Base-by-base conservation (phyloP, 331 rosid genomes). In the Malus hybrid region DNA sequence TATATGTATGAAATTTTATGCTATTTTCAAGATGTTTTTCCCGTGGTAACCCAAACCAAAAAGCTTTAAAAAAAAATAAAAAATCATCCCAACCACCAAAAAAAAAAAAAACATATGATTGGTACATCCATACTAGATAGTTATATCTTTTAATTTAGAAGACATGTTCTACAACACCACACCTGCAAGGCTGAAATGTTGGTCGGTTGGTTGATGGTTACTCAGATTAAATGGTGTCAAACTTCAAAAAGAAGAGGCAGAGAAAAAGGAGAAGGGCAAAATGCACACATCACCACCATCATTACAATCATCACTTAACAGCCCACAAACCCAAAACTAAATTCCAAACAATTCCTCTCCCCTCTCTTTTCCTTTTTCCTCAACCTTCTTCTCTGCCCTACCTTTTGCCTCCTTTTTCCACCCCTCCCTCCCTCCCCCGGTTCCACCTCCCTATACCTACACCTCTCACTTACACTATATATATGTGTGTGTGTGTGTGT, bases 251-350 rank as follows among this genome's bases (percentile, higher is more conserved):
- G 22, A n/a, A 31, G 75, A 64, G 64, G 59, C 14, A 55, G 55
- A 33, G 77, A 60, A 68, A 79, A 71, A 85, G 46, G 81, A 73
- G 60, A 69, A 82, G 73, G 73, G 81, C 64, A 27, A 83, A 71
- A 74, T 79, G 77, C 65, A 77, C 85, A 87, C 88, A 88, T 87
- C 84, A 84, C 77, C 73, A 36, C 80, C 88, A 90, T 93, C 81
- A 86, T 88, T 86, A 86, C 90, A 82, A 86, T 88, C 84, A 93
- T 90, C 84, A 87, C 87, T 84, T 2, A 81, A 72, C 67, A 82
- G 79, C 81, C 89, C 89, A 85, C 87, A 84, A 39, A 80, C 84
- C 82, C 8, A 6, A 81, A 69, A 75, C 85, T 78, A 83, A 76
- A 85, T 80, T 89, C 88, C 88, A 86, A 83, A 79, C 64, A 76